A percentile compares a stretch with the other conserved stretches of the same genome.
Conservation (phyloP, 768 basidiomycete genomes). For the Mycena vulgaris region DNA sequence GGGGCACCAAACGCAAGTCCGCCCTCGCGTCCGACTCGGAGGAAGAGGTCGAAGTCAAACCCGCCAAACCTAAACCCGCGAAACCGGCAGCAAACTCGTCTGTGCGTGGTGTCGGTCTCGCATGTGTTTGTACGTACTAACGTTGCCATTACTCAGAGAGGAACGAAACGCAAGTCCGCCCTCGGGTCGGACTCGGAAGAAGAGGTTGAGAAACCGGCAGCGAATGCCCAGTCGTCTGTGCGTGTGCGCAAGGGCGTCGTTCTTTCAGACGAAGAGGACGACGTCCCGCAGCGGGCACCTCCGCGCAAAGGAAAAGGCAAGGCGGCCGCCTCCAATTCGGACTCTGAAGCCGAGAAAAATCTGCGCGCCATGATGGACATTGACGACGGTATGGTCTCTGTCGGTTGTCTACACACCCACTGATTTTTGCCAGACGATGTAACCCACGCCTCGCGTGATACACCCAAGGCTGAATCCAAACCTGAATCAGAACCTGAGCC, state of each 20-base stretch:
- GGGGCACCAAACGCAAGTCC: slow-evolving; percentile 63
- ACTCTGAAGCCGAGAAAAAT: slow-evolving; percentile 62
- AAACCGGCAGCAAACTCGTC: slow-evolving; percentile 15
- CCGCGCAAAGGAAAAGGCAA: slow-evolving; percentile 53
- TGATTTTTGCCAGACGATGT: slow-evolving; percentile 49
- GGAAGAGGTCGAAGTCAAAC: slow-evolving; percentile 34
- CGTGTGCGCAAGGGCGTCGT: slow-evolving; percentile 65
- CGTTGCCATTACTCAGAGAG: slow-evolving; percentile 34
- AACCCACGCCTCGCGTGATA: slow-evolving; percentile 44
- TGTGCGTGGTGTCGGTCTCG: slow-evolving; percentile 43
- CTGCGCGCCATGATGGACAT: slow-evolving; percentile 81
- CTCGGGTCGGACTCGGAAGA: slow-evolving; percentile 51
- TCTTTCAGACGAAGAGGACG: slow-evolving; percentile 75
- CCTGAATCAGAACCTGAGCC: slow-evolving; percentile 39
- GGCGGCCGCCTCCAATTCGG: slow-evolving; percentile 36
- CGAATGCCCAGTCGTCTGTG: slow-evolving; percentile 33
- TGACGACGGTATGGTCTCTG: slow-evolving; percentile 70
- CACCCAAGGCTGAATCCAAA: slow-evolving; percentile 29
- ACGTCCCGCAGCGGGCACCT: slow-evolving; percentile 49
- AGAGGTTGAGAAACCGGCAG: slow-evolving; percentile 42
- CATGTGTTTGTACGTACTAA: not conserved
- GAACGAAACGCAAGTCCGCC: slow-evolving; percentile 62
- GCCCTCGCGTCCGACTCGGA: slow-evolving; percentile 50
- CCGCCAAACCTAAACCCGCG: slow-evolving; percentile 8
- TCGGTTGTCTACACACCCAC: not conserved